Conservation (phyloP, 2,329 filamentous ascomycete genomes). For the Cladophialophora psammophila region DNA sequence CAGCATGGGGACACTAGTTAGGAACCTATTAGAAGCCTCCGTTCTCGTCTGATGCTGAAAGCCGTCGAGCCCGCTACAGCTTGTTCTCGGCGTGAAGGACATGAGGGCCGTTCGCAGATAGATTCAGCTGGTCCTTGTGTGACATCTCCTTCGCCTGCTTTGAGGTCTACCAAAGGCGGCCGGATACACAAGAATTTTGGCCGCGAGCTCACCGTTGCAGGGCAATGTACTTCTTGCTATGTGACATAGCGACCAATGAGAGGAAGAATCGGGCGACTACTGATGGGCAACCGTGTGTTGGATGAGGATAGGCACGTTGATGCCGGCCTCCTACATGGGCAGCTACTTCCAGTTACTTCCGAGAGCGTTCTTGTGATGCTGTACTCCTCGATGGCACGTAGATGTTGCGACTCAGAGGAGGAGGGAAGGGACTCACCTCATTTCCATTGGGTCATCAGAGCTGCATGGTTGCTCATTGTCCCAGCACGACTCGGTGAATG, state of each 20-base stretch:
- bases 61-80: not conserved
- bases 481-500: too few relatives aligned
- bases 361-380: not conserved
- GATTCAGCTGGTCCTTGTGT: not conserved
- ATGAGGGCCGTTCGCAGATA: not conserved
- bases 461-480: too few relatives aligned
- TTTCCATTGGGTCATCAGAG: too few relatives aligned
- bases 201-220: not conserved
- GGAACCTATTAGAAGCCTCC: not conserved
- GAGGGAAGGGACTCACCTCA: not conserved
- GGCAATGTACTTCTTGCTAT: not conserved
- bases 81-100: not conserved
- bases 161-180: not conserved
- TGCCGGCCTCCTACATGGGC: not conserved
- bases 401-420: too few relatives aligned
- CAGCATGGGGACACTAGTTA: not conserved
- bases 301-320: not conserved
- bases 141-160: not conserved
- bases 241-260: not conserved
- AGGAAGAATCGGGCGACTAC: not conserved
- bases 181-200: not conserved
- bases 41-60: not conserved
- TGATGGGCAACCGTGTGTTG: not conserved
- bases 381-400: not conserved
- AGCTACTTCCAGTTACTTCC: not conserved